A percentile compares a stretch with the other conserved stretches of the same genome.
Conservation (phyloP, 208 protist species). For the Trypanosoma avium region DNA sequence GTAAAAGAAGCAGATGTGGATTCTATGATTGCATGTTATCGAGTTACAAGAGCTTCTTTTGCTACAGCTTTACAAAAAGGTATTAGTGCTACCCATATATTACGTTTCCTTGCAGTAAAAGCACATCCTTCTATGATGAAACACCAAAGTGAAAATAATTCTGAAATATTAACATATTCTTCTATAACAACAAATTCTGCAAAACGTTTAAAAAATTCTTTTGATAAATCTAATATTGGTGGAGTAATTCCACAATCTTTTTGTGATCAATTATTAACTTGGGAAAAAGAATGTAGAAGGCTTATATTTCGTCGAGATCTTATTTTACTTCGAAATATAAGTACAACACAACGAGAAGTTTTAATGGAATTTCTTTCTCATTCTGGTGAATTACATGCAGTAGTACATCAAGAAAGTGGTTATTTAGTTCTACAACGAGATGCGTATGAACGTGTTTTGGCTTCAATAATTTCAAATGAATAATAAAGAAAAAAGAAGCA, state of each 20-base stretch:
- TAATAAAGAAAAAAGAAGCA: slow-evolving; percentile 10
- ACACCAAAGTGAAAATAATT: slow-evolving; percentile 29
- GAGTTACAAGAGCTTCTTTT: slow-evolving; percentile 81
- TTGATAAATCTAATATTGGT: slow-evolving; percentile 7
- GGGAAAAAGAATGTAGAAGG: slow-evolving; percentile 84
- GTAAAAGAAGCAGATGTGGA: slow-evolving; percentile 65
- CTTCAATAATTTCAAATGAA: slow-evolving; percentile 27
- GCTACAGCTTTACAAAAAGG: slow-evolving; percentile 67
- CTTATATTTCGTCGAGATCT: slow-evolving; percentile 70
- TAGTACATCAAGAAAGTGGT: slow-evolving; percentile 66
- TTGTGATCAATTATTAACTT: slow-evolving; percentile 87
- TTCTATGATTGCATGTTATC: slow-evolving; percentile 74
- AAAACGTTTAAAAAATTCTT: slow-evolving; percentile 5
- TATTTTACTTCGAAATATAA: slow-evolving; percentile 72
- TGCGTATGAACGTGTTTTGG: slow-evolving; percentile 65
- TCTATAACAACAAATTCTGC: background rate
- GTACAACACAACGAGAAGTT: slow-evolving; percentile 46
- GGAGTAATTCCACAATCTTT: slow-evolving; percentile 83
- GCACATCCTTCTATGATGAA: slow-evolving; percentile 85
- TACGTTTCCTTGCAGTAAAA: slow-evolving; percentile 81
- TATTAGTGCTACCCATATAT: slow-evolving; percentile 71
- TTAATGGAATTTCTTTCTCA: slow-evolving; percentile 45
- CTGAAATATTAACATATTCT: background rate
- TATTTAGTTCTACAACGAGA: slow-evolving; percentile 67
- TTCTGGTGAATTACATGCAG: slow-evolving; percentile 52